Percentiles rank a stretch among this genome's conserved stretches.
phyloP scores from a whole-genome alignment of 2,329 filamentous ascomycete species.

The Chaetothyriales sp. region DNA sequence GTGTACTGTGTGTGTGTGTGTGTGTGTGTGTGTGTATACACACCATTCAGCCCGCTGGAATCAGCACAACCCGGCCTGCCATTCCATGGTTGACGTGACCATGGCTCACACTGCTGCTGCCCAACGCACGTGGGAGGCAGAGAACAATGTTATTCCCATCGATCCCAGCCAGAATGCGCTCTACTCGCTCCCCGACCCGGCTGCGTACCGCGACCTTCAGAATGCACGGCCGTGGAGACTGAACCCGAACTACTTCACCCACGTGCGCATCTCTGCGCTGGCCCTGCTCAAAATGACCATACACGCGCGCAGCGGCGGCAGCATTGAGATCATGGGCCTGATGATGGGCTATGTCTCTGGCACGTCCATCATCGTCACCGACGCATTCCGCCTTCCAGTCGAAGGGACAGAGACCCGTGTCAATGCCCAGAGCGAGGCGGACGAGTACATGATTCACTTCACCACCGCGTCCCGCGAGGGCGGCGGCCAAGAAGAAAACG shows the following conservation, averaged over 20 bases:
- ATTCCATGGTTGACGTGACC: not conserved
- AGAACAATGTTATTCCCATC: constrained; percentile 71
- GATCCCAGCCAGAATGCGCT: constrained; percentile 81
- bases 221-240: constrained; percentile 56
- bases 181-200: constrained; percentile 59
- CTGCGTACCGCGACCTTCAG: constrained; percentile 52
- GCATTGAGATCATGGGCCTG: constrained; percentile 89
- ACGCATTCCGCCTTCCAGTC: constrained; percentile 84
- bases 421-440: constrained; percentile 88
- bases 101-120: constrained; percentile 24
- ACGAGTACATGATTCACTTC: constrained; percentile 92
- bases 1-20: too few relatives aligned
- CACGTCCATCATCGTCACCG: constrained; percentile 74
- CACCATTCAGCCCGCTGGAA: too few relatives aligned
- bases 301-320: constrained; percentile 90
- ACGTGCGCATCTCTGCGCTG: constrained; percentile 82
- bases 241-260: constrained; percentile 79
- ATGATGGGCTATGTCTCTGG: constrained; percentile 93
- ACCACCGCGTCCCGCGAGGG: constrained; percentile 57
- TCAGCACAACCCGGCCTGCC: not conserved
- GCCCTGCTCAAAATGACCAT: constrained; percentile 98
- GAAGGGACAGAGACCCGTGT: constrained; percentile 98
- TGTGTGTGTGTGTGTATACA: too few relatives aligned
- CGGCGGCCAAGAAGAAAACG: constrained; percentile 70
- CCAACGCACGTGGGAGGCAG: constrained; percentile 47